Percentiles rank a stretch among this genome's conserved stretches.
Evolutionary conservation across 257 asterid genomes (phyloP).

Genomic region (Prunella vulgaris): DNA sequence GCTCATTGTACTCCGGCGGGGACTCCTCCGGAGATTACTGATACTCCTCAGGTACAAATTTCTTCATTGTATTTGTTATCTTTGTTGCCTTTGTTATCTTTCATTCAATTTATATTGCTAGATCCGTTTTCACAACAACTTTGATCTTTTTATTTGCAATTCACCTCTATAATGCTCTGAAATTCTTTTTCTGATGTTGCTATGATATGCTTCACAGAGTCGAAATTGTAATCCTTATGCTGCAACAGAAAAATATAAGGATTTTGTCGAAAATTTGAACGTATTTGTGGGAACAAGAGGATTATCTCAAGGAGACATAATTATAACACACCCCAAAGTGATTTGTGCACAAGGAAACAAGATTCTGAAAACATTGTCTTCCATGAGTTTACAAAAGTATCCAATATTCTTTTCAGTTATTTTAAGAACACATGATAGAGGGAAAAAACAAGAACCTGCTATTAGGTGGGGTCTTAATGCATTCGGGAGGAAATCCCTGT

Average conservation of each 20-base stretch:
- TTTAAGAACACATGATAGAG: not conserved
- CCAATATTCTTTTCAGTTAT: not conserved
- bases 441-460: conserved; percentile 56
- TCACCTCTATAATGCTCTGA: conserved; percentile 52
- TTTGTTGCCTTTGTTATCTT: too few species aligned
- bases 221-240: conserved; percentile 91
- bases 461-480: conserved; percentile 68
- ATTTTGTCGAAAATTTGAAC: not conserved
- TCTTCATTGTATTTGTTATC: too few species aligned
- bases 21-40: too few species aligned
- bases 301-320: too few species aligned
- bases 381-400: not conserved
- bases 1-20: too few species aligned
- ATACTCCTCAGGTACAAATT: too few species aligned
- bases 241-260: conserved; percentile 28
- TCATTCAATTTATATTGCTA: too few species aligned
- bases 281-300: too few species aligned
- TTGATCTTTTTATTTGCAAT: conserved; percentile 45
- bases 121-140: conserved; percentile 24
- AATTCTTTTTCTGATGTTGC: conserved; percentile 61
- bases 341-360: too few species aligned
- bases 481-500: conserved; percentile 79
- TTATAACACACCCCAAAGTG: too few species aligned
- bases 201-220: conserved; percentile 67
- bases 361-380: not conserved